These are phyloP conservation scores for Gloeopeniophorella convolvens DNA, from an alignment of 768 basidiomycete species.

Conservation along the genomic window DNA sequence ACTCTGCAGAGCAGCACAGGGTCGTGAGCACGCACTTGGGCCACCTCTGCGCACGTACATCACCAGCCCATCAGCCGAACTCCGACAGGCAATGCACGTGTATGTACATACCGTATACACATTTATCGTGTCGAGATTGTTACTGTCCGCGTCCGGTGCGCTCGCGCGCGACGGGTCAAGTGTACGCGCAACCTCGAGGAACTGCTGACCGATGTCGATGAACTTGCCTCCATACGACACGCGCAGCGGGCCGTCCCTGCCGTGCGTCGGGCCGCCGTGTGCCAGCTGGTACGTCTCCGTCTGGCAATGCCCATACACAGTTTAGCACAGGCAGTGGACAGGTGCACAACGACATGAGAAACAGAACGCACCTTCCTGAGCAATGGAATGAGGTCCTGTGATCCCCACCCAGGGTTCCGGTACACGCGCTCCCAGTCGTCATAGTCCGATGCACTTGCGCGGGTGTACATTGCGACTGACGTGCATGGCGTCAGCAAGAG, in stretches of 20 bases:
- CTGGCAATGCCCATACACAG: conserved; percentile 17
- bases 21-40: conserved; percentile 28
- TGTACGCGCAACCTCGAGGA: conserved; percentile 23
- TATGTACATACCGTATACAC: conserved; percentile 23
- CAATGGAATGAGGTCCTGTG: conserved; percentile 48
- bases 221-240: conserved; percentile 26
- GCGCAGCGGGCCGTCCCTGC: conserved; percentile 40
- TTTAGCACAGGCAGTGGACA: not conserved
- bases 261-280: conserved; percentile 33
- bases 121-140: conserved; percentile 22
- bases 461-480: conserved; percentile 43
- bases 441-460: conserved; percentile 55
- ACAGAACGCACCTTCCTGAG: conserved; percentile 43
- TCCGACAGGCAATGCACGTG: not conserved
- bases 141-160: conserved; percentile 18
- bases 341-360: too few species aligned
- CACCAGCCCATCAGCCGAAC: too few species aligned
- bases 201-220: conserved; percentile 25
- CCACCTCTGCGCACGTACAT: too few species aligned
- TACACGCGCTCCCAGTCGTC: conserved; percentile 51
- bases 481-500: conserved; percentile 17
- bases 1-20: not conserved
- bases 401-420: conserved; percentile 56
- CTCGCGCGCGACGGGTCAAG: conserved; percentile 21
- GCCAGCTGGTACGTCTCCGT: conserved; percentile 34